A percentile compares a stretch with the other conserved stretches of the same genome.
Conservation (phyloP, 257 asterid species). For the Lycium barbarum region DNA sequence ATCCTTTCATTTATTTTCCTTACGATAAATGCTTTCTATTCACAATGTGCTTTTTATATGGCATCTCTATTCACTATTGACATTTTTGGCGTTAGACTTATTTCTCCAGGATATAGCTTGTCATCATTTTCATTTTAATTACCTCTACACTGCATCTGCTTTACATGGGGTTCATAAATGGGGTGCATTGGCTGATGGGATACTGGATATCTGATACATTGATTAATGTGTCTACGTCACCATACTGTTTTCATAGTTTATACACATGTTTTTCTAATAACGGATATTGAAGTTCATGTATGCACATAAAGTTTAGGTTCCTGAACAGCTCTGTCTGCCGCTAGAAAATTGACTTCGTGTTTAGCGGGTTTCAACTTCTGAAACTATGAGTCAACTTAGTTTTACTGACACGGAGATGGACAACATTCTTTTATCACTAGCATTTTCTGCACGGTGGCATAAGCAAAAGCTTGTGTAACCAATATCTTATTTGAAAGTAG, state of each 20-base stretch:
- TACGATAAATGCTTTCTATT: conserved; percentile 19
- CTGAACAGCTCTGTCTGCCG: neutral
- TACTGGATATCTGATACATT: neutral
- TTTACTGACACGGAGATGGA: neutral
- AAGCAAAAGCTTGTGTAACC: conserved; percentile 8
- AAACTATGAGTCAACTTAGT: neutral
- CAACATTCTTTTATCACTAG: neutral
- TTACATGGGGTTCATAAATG: conserved; percentile 1
- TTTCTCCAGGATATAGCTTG: neutral
- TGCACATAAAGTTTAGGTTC: neutral
- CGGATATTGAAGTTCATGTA: neutral
- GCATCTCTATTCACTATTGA: neutral
- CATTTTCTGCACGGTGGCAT: neutral
- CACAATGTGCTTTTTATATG: neutral
- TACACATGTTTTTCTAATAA: neutral
- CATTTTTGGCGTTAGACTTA: neutral
- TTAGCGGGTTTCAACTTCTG: neutral
- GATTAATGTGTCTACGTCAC: neutral
- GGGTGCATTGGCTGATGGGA: neutral
- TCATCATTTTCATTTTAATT: neutral
- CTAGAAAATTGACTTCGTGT: neutral
- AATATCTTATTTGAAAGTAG: neutral
- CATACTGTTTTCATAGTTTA: neutral
- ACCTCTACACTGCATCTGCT: neutral
- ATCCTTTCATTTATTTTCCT: conserved; percentile 56